phyloP scores from a whole-genome alignment of 2,329 filamentous ascomycete species.

The Penicillium polonicum region DNA sequence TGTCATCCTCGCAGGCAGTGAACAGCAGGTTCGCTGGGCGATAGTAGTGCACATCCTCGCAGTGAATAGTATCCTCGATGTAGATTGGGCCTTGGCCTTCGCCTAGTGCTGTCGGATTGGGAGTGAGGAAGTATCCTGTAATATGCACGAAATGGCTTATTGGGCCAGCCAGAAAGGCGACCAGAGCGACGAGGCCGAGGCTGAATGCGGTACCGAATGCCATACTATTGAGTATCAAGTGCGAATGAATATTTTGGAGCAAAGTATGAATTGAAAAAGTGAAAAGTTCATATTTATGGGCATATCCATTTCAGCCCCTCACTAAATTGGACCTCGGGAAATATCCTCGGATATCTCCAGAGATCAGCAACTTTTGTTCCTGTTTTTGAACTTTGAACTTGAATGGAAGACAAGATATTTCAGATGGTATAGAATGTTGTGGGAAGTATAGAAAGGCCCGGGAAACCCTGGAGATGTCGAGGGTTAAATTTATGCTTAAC shows the following conservation, averaged over 20 bases:
- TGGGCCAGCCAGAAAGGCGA: conserved; percentile 21
- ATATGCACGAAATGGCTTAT: conserved; percentile 23
- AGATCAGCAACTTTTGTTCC: neutral
- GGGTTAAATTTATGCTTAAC: neutral
- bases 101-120: conserved; percentile 15
- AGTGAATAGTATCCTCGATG: conserved; percentile 56
- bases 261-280: neutral
- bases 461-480: neutral
- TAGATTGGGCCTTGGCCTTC: conserved; percentile 39
- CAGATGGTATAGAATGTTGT: neutral
- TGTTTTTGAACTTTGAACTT: neutral
- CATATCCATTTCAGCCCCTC: neutral
- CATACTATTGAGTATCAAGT: conserved; percentile 15
- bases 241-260: neutral
- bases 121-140: conserved; percentile 25
- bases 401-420: neutral
- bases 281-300: neutral
- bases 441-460: neutral
- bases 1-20: conserved; percentile 55
- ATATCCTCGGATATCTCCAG: neutral
- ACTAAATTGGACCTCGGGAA: neutral
- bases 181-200: conserved; percentile 22
- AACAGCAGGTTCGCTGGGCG: conserved; percentile 51
- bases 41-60: conserved; percentile 62
- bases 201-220: conserved; percentile 15